Evolutionary conservation across 2,329 filamentous ascomycete genomes (phyloP).

Genomic region (Cephalotrichum gorgonifer): DNA sequence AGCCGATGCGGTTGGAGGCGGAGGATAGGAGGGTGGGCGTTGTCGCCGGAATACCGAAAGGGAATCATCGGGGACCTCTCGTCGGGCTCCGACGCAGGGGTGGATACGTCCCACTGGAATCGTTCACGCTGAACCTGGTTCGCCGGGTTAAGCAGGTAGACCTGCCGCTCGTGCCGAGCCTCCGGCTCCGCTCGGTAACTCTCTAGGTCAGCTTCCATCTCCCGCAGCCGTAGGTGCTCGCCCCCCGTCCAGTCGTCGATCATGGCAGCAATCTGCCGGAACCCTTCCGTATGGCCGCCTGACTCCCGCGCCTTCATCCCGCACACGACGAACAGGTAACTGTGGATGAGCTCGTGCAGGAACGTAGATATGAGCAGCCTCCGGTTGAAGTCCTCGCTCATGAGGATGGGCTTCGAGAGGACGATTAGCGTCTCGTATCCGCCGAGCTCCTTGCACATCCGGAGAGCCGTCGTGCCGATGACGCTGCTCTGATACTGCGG

Average conservation of each 20-base stretch:
- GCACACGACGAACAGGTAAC: conserved; percentile 53
- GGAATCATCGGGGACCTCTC: background rate
- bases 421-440: conserved; percentile 55
- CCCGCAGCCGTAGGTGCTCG: conserved; percentile 41
- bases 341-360: conserved; percentile 57
- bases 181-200: conserved; percentile 28
- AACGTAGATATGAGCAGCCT: conserved; percentile 54
- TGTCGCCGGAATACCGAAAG: background rate
- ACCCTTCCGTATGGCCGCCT: conserved; percentile 52
- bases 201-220: conserved; percentile 52
- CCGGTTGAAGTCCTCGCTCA: conserved; percentile 43
- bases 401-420: conserved; percentile 48
- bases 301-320: conserved; percentile 44
- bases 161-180: conserved; percentile 11
- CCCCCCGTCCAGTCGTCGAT: conserved; percentile 52
- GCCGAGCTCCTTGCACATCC: conserved; percentile 29
- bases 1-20: background rate
- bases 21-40: background rate
- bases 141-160: background rate
- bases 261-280: conserved; percentile 45
- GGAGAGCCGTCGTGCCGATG: conserved; percentile 52
- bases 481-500: conserved; percentile 42
- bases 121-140: background rate
- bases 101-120: background rate
- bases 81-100: background rate